phyloP scores from a whole-genome alignment of 805 yeast genomes.

The Ogataea salicorniae region DNA sequence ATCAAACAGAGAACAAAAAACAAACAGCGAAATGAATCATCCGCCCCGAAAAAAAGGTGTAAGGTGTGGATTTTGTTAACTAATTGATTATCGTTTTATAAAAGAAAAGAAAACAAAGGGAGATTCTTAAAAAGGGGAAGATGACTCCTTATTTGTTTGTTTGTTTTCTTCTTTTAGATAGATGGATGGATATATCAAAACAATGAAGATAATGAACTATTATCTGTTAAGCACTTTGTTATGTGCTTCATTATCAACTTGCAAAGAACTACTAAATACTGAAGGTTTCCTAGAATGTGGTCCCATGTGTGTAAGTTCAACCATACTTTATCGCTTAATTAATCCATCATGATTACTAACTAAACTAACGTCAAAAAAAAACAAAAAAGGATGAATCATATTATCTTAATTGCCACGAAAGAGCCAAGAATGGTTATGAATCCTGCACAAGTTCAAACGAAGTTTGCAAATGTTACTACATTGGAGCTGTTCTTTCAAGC shows the following conservation, averaged over 20 bases:
- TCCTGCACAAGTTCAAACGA: slow-evolving; percentile 16
- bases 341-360: not conserved
- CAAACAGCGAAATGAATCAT: too few relatives aligned
- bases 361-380: slow-evolving; percentile 8
- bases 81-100: too few relatives aligned
- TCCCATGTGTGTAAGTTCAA: slow-evolving; percentile 20
- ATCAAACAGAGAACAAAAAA: too few relatives aligned
- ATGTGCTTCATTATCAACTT: not conserved
- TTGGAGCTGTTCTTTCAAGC: slow-evolving; percentile 19
- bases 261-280: slow-evolving; percentile 9
- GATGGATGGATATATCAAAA: too few relatives aligned
- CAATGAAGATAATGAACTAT: too few relatives aligned
- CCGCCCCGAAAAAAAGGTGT: too few relatives aligned
- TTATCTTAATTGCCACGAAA: slow-evolving; percentile 23
- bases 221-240: not conserved
- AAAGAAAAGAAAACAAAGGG: too few relatives aligned
- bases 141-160: too few relatives aligned
- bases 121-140: too few relatives aligned
- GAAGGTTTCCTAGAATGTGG: slow-evolving; percentile 20
- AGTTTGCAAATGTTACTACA: slow-evolving; percentile 26
- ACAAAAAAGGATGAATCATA: slow-evolving; percentile 18
- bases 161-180: too few relatives aligned
- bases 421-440: slow-evolving; percentile 14
- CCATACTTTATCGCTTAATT: not conserved
- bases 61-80: too few relatives aligned